Evolutionary conservation across 78 protist genomes (phyloP).

Genomic region (Guillardia theta): DNA sequence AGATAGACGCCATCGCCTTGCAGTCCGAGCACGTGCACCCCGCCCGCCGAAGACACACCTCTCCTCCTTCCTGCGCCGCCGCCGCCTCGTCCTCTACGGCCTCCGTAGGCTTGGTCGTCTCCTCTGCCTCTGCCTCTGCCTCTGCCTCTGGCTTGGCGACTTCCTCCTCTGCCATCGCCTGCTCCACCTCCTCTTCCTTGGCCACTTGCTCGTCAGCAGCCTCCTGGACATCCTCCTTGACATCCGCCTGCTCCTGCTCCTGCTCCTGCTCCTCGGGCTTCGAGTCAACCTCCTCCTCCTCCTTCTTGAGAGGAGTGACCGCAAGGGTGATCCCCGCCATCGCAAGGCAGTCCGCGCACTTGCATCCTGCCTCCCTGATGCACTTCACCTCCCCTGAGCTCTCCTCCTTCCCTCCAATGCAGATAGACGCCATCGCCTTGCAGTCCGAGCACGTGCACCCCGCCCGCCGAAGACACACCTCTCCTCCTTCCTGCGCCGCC

Average conservation of each 20-base stretch:
- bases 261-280: background rate
- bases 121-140: no score
- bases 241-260: background rate
- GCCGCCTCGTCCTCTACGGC: background rate
- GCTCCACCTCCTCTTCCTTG: background rate
- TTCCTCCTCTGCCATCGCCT: background rate
- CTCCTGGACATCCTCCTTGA: background rate
- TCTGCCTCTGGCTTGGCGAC: background rate
- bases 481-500: background rate
- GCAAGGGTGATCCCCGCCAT: background rate
- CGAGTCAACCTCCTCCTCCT: background rate
- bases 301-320: background rate
- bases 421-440: background rate
- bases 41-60: background rate
- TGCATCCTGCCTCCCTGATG: background rate
- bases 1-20: background rate
- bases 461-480: background rate
- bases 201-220: background rate
- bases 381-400: background rate
- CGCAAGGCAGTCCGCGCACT: slow-evolving; percentile 10
- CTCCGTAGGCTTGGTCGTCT: background rate
- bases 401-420: background rate
- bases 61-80: background rate
- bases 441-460: slow-evolving; percentile 14
- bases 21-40: slow-evolving; percentile 13